Evolutionary conservation across 148 eudicot species (phyloP).

Genomic region (Linanthus parryae): DNA sequence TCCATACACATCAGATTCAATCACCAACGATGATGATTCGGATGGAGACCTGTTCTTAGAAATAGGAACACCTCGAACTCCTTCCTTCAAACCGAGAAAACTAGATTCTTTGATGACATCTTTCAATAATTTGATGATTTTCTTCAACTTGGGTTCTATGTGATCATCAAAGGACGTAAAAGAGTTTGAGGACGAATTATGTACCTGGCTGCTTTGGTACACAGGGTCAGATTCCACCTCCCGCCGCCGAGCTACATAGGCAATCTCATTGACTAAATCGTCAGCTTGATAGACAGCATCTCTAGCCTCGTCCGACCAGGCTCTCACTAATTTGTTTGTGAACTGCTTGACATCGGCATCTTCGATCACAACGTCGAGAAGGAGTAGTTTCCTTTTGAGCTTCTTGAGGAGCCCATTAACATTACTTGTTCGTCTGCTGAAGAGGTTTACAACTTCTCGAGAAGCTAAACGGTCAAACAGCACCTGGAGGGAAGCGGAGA

Average conservation of each 20-base stretch:
- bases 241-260: constrained; percentile 4
- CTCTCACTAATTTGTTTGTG: neutral
- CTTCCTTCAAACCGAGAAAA: neutral
- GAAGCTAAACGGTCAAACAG: constrained; percentile 4
- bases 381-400: constrained; percentile 1
- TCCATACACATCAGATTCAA: constrained; percentile 15
- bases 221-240: neutral
- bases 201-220: neutral
- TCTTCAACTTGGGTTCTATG: constrained; percentile 1
- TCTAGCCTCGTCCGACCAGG: constrained; percentile 18
- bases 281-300: constrained; percentile 9
- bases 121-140: neutral
- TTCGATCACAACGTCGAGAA: constrained; percentile 15
- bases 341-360: constrained; percentile 13
- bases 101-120: constrained; percentile 5
- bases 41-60: constrained; percentile 2
- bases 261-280: constrained; percentile 15
- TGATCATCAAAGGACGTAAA: neutral
- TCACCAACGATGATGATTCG: constrained; percentile 1
- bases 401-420: no score
- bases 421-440: neutral
- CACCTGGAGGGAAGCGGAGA: constrained; percentile 1
- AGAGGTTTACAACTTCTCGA: neutral
- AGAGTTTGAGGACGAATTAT: neutral
- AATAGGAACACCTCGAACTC: neutral